phyloP scores from a whole-genome alignment of 768 basidiomycete species.

The Cystofilobasidium bisporidii region DNA sequence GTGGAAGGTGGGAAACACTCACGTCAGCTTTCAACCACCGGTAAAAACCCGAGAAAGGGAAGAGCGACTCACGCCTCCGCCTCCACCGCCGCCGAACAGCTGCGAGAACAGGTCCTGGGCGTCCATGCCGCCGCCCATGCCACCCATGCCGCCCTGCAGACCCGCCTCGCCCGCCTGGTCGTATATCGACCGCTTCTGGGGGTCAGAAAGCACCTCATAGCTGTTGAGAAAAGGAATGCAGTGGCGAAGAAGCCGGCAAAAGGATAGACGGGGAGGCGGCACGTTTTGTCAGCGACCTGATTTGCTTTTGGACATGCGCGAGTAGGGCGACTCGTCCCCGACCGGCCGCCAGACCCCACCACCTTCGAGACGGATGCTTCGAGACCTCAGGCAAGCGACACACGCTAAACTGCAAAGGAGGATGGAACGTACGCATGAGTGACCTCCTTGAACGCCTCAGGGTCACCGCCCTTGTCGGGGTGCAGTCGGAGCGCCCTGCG shows the following conservation, averaged over 20 bases:
- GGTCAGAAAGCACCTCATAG: conserved; percentile 86
- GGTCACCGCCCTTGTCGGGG: conserved; percentile 92
- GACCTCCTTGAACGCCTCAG: conserved; percentile 93
- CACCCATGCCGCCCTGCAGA: conserved; percentile 52
- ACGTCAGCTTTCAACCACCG: too few species aligned
- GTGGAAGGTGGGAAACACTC: not conserved
- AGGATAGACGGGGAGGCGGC: conserved; percentile 11
- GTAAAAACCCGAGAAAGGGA: not conserved
- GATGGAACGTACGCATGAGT: conserved; percentile 71
- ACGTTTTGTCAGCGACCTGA: not conserved
- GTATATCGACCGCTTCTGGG: conserved; percentile 69
- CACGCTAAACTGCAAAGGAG: conserved; percentile 12
- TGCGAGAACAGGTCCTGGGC: conserved; percentile 98
- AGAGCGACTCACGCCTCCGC: conserved; percentile 33
- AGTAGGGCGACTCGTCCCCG: too few species aligned
- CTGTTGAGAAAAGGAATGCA: conserved; percentile 45
- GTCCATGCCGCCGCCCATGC: conserved; percentile 69
- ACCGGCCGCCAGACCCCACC: too few species aligned
- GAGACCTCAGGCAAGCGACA: too few species aligned
- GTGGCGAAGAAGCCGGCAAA: too few species aligned
- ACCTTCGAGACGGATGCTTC: too few species aligned
- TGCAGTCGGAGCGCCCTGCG: conserved; percentile 69
- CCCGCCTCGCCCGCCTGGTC: conserved; percentile 90
- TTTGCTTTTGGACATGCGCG: too few species aligned
- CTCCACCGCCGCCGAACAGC: conserved; percentile 64